Base-by-base conservation (phyloP, 2,329 filamentous ascomycete species). In the Fusarium tanahbumbuense region DNA sequence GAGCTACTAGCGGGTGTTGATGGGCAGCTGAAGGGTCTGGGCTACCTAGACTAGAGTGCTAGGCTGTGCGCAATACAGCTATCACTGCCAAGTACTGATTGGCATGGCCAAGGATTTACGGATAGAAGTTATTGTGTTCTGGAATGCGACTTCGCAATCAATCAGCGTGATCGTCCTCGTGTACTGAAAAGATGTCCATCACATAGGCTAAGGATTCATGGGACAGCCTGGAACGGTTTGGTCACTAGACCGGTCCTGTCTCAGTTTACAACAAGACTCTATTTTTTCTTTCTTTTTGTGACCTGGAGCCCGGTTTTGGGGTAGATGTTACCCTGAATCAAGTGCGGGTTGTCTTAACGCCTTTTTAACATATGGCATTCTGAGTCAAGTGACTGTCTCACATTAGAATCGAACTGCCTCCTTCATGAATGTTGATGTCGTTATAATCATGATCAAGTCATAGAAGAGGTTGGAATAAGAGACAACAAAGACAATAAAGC, bases 121-220 rank as follows among this genome's bases (percentile, higher is more conserved):
- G 34, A 37, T 54, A 60, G 56, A 63, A 57, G 57, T 40, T 64
- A 60, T 67, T 58, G 30, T 67, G 57, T 58, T 73, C 64, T 63
- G 72, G 73, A 76, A 76, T 75, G 72, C 56, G 32, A 61, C 61
- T 67, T 56, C 48, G 42, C 45, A 46, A 65, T 44, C 32, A 67
- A 65, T 45, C 37, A 67, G 18, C 40, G 28, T 55, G 64, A 64
- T 56, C 34, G 20, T 54, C 41, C 44, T 53, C 37, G 50, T 34
- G 46, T 67, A 59, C 56, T 56, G 50, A 25, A 58, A 42, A 56
- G 48, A 40, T 54, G 56, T 58, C 55, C 59, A 66, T 47, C 28
- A 40, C 28, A 25, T 30, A 30, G 28, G 7, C 12, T 48, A 9
- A 55, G 47, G 57, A 60, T 45, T 32, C 30, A 46, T 48, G 28